Base-by-base conservation (phyloP, 2,329 filamentous ascomycete genomes). In the Claviceps pazoutovae region DNA sequence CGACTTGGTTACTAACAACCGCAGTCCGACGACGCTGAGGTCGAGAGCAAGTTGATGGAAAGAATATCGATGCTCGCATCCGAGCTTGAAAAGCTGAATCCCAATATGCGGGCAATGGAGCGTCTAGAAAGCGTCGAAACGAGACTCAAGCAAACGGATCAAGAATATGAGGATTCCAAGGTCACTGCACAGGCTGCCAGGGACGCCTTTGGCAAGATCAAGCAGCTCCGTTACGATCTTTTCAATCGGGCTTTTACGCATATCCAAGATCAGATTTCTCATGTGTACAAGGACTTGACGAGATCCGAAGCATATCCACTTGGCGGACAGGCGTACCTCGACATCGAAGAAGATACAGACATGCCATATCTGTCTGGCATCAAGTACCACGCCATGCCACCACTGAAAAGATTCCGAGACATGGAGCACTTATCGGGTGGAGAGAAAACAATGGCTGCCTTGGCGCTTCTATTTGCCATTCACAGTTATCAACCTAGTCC, bases 341-440 rank as follows among this genome's bases (percentile, higher is more conserved):
- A 96, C 63, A 90, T 94, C 53, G 81, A 84, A 66, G 90, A 95
- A 65, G 91, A 98, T 66, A 87, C 84, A n/a, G 89, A 95, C 57
- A 91, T 95, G 62, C 93, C 93, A 0, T 98, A 97, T 66, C 79
- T 96, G 4, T 88, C 87, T 42, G 93, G 93, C 36, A 89, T 98
- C 69, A 96, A 95, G 64, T 98, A 98, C 69, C 90, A 97, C 65
- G 94, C 93, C 56, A 98, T 97, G 90, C 93, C 93, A 19, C 93
- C 93, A 1, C 80, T 96, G 56, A 98, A 98, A 72, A 88, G 93
- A 46, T 98, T 98, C 79, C 81, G 93, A 60, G 94, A 98, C 67
- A 98, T 98, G 93, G 93, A 98, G 68, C 93, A 96, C 65, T 74
- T 98, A 9, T 95, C 88, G 1, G 93, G 93, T 61, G 93, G 93